phyloP scores from a whole-genome alignment of 2,329 filamentous ascomycete genomes.

The Epichloe hybrida region DNA sequence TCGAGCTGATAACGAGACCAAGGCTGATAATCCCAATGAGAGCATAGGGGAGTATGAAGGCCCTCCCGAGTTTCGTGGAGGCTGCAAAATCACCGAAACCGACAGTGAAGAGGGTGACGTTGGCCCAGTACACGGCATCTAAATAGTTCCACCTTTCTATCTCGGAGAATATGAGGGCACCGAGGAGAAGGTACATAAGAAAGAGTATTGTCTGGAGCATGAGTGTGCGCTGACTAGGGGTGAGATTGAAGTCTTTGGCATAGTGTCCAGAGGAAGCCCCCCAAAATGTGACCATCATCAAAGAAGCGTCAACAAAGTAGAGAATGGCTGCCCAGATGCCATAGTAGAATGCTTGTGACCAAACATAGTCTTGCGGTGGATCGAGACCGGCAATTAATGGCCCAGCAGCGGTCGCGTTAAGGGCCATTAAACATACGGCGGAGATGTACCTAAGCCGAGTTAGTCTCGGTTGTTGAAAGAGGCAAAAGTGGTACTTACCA shows the following conservation, averaged over 20 bases:
- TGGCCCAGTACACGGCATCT: conserved; percentile 68
- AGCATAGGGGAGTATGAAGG: conserved; percentile 70
- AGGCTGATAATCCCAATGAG: conserved; percentile 73
- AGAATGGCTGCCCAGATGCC: conserved; percentile 66
- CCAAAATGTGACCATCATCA: conserved; percentile 67
- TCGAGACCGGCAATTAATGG: conserved; percentile 27
- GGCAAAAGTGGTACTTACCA: conserved; percentile 39
- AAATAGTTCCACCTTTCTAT: conserved; percentile 66
- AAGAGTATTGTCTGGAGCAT: conserved; percentile 86
- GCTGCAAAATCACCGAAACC: conserved; percentile 45
- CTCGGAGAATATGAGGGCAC: conserved; percentile 59
- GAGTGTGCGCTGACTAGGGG: conserved; percentile 67
- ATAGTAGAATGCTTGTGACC: conserved; percentile 79
- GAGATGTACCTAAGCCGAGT: conserved; percentile 37
- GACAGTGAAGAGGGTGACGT: conserved; percentile 55
- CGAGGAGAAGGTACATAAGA: conserved; percentile 66
- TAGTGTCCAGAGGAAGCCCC: conserved; percentile 64
- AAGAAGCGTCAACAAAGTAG: conserved; percentile 64
- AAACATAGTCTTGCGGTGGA: conserved; percentile 39
- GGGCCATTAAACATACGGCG: conserved; percentile 50
- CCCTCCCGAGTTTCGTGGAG: conserved; percentile 42
- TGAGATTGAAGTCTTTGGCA: conserved; percentile 63
- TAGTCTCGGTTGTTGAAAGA: neutral
- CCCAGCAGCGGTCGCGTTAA: conserved; percentile 51
- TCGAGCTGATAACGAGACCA: conserved; percentile 69